Conservation (phyloP, 2,329 filamentous ascomycete genomes). For the Trichoderma hamatum region DNA sequence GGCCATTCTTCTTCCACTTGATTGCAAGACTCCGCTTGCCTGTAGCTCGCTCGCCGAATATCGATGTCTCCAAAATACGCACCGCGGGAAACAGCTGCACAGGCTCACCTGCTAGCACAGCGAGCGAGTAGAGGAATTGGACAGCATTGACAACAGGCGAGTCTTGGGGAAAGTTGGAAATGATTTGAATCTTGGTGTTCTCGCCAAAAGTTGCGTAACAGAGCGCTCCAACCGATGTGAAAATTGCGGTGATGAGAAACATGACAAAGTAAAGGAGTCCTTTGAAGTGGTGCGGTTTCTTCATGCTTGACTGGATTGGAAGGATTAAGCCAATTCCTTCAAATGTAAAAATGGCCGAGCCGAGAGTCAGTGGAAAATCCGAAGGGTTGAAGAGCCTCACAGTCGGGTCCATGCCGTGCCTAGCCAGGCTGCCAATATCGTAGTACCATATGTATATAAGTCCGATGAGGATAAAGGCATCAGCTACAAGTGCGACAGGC, state of each 20-base stretch:
- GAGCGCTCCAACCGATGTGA: constrained; percentile 71
- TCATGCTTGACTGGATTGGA: constrained; percentile 77
- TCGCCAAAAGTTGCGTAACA: constrained; percentile 75
- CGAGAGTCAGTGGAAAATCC: constrained; percentile 70
- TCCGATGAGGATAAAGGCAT: constrained; percentile 72
- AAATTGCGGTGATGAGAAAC: constrained; percentile 72
- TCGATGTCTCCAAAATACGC: constrained; percentile 68
- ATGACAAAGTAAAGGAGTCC: constrained; percentile 69
- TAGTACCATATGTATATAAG: constrained; percentile 74
- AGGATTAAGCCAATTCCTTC: constrained; percentile 78
- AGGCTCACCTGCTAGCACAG: constrained; percentile 72
- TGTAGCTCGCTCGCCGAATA: constrained; percentile 66
- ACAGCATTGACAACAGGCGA: constrained; percentile 75
- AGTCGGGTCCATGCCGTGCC: constrained; percentile 59
- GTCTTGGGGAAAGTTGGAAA: constrained; percentile 73
- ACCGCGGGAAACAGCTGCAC: constrained; percentile 76
- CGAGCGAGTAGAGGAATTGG: constrained; percentile 73
- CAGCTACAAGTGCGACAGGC: constrained; percentile 68
- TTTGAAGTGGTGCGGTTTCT: constrained; percentile 67
- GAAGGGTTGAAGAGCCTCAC: constrained; percentile 72
- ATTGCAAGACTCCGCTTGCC: constrained; percentile 66
- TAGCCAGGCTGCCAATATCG: constrained; percentile 61
- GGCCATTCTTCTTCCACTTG: constrained; percentile 77
- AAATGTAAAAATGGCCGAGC: constrained; percentile 76
- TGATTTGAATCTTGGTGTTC: constrained; percentile 71